Base-by-base conservation (phyloP, 441 rosid species). In the Adansonia madagascariensis region DNA sequence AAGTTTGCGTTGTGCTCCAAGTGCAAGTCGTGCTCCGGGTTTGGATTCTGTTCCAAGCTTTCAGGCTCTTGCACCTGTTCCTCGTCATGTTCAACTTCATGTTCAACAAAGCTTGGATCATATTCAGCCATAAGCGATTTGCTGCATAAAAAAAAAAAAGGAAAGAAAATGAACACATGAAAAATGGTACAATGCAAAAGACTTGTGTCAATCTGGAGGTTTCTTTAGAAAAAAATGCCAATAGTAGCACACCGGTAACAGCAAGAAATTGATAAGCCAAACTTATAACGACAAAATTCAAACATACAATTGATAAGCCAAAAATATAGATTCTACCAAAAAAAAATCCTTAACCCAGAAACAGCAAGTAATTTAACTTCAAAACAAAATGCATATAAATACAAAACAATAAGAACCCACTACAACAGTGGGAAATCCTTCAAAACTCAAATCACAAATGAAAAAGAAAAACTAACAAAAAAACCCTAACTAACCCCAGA, bases 51-150 rank as follows among this genome's bases (percentile, higher is more conserved):
- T 60, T 12, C 77, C 62, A 62, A 31, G 70, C 31, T 27, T 3
- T 73, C 76, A 20, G 64, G 50, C 20, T 56, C 76, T 41, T 56
- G 65, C 24, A 12, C 35, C 55, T 41, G 76, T 39, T 41, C 65
- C 43, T 73, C 76, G 0, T 41, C 76, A 43, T 39, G 76, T 12
- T 27, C 35, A 27, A 27, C 35, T 27, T 27, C 35, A 27, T 27
- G 35, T 27, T 44, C 22, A 31, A 43, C 10, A 74, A 10, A 59
- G 56, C 43, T 43, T 44, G 44, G 76, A 57, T 60, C 76, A 74
- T 14, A 56, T 44, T 74, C 76, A 77, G 85, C 86, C 93, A 89
- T 89, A 1, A 61, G 14, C 62, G 17, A 43, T 80, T 78, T 70
- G 31, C 87, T 80, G 80, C 0, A 65, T 17, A 11, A 24, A 75